Evolutionary conservation across 805 yeast genomes (phyloP).

Genomic region (Tetrapisispora nanseiensis): DNA sequence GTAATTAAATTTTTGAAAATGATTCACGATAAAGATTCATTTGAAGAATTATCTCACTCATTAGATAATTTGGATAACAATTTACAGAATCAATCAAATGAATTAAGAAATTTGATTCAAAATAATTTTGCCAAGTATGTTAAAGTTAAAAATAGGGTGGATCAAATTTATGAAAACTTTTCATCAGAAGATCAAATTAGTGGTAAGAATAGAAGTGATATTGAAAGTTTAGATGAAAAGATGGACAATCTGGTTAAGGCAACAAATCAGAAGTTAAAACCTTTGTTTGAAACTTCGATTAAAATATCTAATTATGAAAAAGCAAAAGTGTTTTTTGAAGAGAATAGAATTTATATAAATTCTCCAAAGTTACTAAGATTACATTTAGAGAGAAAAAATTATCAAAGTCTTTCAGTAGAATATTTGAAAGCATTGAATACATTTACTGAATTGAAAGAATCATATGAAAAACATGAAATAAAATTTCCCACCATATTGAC

Average conservation of each 20-base stretch:
- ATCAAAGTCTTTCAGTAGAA: constrained; percentile 46
- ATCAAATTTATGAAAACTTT: constrained; percentile 48
- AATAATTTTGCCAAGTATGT: constrained; percentile 57
- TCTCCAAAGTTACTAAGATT: constrained; percentile 41
- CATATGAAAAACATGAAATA: constrained; percentile 11
- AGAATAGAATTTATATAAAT: constrained; percentile 45
- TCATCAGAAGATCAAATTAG: constrained; percentile 18
- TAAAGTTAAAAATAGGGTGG: constrained; percentile 52
- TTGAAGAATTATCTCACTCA: constrained; percentile 39
- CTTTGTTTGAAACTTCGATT: constrained; percentile 42
- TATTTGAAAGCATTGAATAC: constrained; percentile 41
- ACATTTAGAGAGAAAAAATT: constrained; percentile 41
- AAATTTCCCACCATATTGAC: constrained; percentile 31
- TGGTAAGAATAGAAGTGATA: constrained; percentile 16
- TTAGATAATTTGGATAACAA: constrained; percentile 40
- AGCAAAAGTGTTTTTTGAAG: constrained; percentile 43
- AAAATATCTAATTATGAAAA: constrained; percentile 40
- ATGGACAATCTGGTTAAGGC: constrained; percentile 42
- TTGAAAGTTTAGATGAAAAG: constrained; percentile 32
- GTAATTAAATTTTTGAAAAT: constrained; percentile 45
- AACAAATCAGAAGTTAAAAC: constrained; percentile 47
- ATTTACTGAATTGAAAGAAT: constrained; percentile 11
- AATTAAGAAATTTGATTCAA: constrained; percentile 43
- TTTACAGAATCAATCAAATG: constrained; percentile 40
- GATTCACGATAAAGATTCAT: constrained; percentile 47